A percentile compares a stretch with the other conserved stretches of the same genome.
These are phyloP conservation scores for Coprinopsis strossmayeri DNA, from an alignment of 768 basidiomycete species.

Conservation along the genomic window DNA sequence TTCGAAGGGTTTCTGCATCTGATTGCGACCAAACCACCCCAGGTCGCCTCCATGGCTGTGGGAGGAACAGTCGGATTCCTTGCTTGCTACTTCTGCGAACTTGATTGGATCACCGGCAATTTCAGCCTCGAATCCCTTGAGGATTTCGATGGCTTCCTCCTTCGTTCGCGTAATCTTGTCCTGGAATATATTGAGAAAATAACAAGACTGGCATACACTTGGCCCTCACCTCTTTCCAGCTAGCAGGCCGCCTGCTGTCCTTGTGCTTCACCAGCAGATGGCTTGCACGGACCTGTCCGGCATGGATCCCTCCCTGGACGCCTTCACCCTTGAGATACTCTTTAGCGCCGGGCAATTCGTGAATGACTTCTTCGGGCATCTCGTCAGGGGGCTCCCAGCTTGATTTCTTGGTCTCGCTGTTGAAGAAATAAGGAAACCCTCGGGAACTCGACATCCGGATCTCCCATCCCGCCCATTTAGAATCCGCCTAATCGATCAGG, in stretches of 20 bases:
- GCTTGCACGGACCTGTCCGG: slow-evolving; percentile 79
- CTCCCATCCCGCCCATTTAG: slow-evolving; percentile 54
- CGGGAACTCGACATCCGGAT: slow-evolving; percentile 79
- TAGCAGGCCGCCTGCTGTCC: slow-evolving; percentile 69
- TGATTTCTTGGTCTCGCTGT: slow-evolving; percentile 61
- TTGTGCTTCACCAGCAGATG: slow-evolving; percentile 92
- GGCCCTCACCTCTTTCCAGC: slow-evolving; percentile 69
- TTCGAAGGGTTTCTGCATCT: slow-evolving; percentile 99
- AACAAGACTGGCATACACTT: not conserved
- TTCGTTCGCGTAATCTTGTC: slow-evolving; percentile 76
- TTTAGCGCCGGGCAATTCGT: slow-evolving; percentile 61
- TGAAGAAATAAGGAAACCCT: slow-evolving; percentile 84
- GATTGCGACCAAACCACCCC: slow-evolving; percentile 74
- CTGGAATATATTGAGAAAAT: slow-evolving; percentile 28
- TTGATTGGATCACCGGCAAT: slow-evolving; percentile 51
- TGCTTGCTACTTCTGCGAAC: slow-evolving; percentile 70
- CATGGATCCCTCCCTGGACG: slow-evolving; percentile 14
- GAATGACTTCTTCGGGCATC: slow-evolving; percentile 55
- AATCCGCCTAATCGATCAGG: slow-evolving; percentile 4
- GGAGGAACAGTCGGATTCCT: slow-evolving; percentile 87
- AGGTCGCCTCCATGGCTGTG: slow-evolving; percentile 81
- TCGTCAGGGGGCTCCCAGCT: slow-evolving; percentile 72
- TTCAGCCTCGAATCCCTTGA: slow-evolving; percentile 54
- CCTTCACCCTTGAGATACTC: slow-evolving; percentile 29
- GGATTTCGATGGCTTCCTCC: slow-evolving; percentile 82